Conservation (phyloP, 495 filamentous ascomycete genomes). For the Aspergillus asperescens region DNA sequence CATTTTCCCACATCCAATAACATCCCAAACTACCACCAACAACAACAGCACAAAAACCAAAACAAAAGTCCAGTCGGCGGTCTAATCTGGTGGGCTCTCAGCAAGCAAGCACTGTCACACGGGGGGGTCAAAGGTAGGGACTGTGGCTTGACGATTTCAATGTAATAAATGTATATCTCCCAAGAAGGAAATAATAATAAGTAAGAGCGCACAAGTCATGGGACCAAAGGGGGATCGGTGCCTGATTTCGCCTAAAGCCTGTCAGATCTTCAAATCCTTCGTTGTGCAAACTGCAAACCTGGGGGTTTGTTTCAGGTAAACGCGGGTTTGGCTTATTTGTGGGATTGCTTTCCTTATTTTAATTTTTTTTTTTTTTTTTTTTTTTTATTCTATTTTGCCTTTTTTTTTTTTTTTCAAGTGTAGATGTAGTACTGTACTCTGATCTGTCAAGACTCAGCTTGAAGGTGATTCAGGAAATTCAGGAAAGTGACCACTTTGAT, state of each 20-base stretch:
- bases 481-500: too few relatives aligned
- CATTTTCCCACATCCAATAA: neutral
- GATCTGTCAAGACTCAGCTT: too few relatives aligned
- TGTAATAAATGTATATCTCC: constrained; percentile 10
- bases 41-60: neutral
- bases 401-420: too few relatives aligned
- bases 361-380: neutral
- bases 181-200: neutral
- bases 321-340: neutral
- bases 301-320: constrained; percentile 2
- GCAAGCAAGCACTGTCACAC: too few relatives aligned
- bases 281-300: neutral
- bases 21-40: neutral
- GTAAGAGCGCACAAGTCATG: constrained; percentile 4
- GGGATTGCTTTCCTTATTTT: too few relatives aligned
- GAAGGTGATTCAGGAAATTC: too few relatives aligned
- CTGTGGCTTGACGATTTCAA: neutral
- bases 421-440: too few relatives aligned
- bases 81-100: too few relatives aligned
- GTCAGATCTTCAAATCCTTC: constrained; percentile 5
- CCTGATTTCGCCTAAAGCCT: constrained; percentile 14
- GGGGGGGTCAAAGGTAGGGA: too few relatives aligned
- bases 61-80: too few relatives aligned
- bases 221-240: constrained; percentile 3
- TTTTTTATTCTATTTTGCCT: too few relatives aligned